Evolutionary conservation across 495 filamentous ascomycete genomes (phyloP), one percentile per base, ranked within the genome.

Genomic region (Aspergillus homomorphus): DNA sequence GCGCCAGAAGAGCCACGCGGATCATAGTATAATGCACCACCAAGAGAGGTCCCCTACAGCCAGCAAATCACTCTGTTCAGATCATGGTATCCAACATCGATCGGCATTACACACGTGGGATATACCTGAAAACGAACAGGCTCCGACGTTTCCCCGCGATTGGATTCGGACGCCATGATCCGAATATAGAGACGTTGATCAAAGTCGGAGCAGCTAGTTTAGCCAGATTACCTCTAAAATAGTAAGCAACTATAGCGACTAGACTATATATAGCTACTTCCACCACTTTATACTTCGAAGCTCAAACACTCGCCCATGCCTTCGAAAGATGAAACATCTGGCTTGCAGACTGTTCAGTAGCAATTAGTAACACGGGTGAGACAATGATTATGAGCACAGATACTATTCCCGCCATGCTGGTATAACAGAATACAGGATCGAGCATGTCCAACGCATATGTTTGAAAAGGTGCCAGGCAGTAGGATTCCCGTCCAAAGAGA

Each of bases 401-500:
- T 28, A 38, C 12, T 38, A 38, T 2, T 38, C 7, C 8, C 15
- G 10, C 33, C 33, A 9, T 7, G 33, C 33, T 2, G 8, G 33
- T 7, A 38, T 10, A 38, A 38, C 12, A 9, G 26, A 7, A 2
- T 38, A 38, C 33, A 38, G 33, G 2, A 38, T 14, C 33, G 12
- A 14, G 12, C 33, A 7, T 38, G 33, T 9, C 3, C 26, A 4
- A 12, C 15, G 33, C 6, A 7, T 38, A 12, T 48, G 24, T 48
- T 22, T 48, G 48, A 16, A 14, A 18, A 18, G 28, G 48, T 51
- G 48, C 14, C 45, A 23, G 45, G 20, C 22, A 23, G 45, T 23
- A 48, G 16, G 23, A 28, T 28, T 51, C 12, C 48, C n/a, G 48
- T 51, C 15, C 8, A 30, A 12, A n/a, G 30, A 69, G 68, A 66